Percentiles rank a stretch among this genome's conserved stretches.
These are phyloP conservation scores for Entomortierella chlamydospora DNA, from an alignment of 192 early-diverging fungal species.

Conservation along the genomic window DNA sequence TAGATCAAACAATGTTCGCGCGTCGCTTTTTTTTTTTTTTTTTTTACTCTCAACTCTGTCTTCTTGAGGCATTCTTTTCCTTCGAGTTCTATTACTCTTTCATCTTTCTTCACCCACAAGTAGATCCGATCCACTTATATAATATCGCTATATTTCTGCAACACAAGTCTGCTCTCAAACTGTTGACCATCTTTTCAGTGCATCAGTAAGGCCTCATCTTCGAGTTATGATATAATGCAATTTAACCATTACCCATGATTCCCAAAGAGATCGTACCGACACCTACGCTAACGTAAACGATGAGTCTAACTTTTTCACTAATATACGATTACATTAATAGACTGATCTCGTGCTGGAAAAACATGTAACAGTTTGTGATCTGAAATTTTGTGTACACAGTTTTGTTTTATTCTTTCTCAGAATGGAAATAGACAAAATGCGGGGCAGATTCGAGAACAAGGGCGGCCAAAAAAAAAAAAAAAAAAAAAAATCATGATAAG, in stretches of 20 bases:
- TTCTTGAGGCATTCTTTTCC: not conserved
- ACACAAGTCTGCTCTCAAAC: not conserved
- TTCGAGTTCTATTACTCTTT: not conserved
- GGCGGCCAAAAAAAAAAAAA: conserved; percentile 4
- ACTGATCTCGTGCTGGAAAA: too few relatives aligned
- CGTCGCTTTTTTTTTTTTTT: not conserved
- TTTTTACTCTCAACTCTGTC: not conserved
- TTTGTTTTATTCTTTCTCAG: conserved; percentile 9
- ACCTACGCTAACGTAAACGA: not conserved
- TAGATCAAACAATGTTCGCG: not conserved
- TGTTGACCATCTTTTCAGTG: not conserved
- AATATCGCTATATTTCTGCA: not conserved
- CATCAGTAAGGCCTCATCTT: not conserved
- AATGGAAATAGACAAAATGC: conserved; percentile 37
- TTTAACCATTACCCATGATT: not conserved
- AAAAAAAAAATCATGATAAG: conserved; percentile 36
- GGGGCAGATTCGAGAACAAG: conserved; percentile 20
- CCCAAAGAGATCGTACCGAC: not conserved
- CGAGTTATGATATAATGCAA: not conserved
- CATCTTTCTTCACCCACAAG: not conserved
- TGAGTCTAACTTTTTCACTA: not conserved
- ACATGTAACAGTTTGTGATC: not conserved
- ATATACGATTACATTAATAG: not conserved
- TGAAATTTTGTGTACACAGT: not conserved
- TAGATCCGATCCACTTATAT: conserved; percentile 1